Evolutionary conservation across 192 early-diverging fungal species (phyloP).

Genomic region (Podila horticola): DNA sequence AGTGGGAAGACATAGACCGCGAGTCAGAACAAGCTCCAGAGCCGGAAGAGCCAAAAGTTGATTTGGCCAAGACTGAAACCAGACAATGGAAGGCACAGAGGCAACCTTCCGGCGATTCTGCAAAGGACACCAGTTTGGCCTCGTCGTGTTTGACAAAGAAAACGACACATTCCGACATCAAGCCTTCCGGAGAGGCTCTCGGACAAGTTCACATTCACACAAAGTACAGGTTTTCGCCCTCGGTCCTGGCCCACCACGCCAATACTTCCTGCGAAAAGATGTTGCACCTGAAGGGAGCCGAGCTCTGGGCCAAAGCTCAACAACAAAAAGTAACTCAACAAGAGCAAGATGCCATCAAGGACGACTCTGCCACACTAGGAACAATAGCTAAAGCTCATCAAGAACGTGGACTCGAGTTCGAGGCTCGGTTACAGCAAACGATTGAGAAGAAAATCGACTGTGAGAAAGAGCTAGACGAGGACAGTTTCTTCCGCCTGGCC

Average conservation of each 20-base stretch:
- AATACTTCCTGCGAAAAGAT: constrained; percentile 48
- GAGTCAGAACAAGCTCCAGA: neutral
- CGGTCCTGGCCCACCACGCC: constrained; percentile 34
- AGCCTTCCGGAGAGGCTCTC: neutral
- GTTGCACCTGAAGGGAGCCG: constrained; percentile 33
- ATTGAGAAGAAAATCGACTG: constrained; percentile 32
- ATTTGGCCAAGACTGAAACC: neutral
- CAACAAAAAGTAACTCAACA: neutral
- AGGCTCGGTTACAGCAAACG: constrained; percentile 4
- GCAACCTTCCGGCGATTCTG: too few relatives aligned
- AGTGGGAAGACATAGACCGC: neutral
- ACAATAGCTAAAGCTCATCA: constrained; percentile 20
- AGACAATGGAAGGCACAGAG: too few relatives aligned
- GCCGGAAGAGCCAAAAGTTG: neutral
- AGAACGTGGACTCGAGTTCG: constrained; percentile 23
- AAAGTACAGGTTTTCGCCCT: constrained; percentile 37
- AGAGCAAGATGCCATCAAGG: neutral
- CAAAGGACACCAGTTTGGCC: too few relatives aligned
- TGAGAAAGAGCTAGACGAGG: constrained; percentile 22
- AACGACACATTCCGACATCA: neutral
- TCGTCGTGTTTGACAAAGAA: too few relatives aligned
- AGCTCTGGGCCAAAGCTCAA: constrained; percentile 15
- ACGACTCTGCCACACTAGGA: neutral
- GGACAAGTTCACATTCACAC: neutral
- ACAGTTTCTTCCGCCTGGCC: constrained; percentile 38